Conservation (phyloP, 345 rosid species). For the Tarenaya hassleriana region DNA sequence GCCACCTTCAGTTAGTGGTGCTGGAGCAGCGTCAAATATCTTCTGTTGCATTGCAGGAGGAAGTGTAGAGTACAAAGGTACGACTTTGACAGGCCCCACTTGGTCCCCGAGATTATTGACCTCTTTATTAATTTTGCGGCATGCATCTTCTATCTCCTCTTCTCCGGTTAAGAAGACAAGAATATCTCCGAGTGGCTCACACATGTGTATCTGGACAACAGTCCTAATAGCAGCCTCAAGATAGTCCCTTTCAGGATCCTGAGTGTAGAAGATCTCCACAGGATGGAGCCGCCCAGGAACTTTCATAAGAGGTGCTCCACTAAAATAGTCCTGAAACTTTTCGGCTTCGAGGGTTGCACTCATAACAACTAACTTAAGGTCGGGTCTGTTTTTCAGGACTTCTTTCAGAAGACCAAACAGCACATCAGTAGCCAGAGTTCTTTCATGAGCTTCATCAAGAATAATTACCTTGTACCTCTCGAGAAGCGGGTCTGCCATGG, state of each 20-base stretch:
- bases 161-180: constrained; percentile 98
- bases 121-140: constrained; percentile 81
- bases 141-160: constrained; percentile 99
- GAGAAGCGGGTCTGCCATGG: constrained; percentile 95
- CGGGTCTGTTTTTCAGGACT: constrained; percentile 76
- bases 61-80: constrained; percentile 90
- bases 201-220: constrained; percentile 83
- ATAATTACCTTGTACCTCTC: constrained; percentile 94
- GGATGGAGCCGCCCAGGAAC: constrained; percentile 99
- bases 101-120: constrained; percentile 65
- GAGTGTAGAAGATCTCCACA: constrained; percentile 89
- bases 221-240: constrained; percentile 95
- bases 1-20: constrained; percentile 72
- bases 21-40: constrained; percentile 96
- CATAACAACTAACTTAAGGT: constrained; percentile 95
- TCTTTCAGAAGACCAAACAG: constrained; percentile 92
- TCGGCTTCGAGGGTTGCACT: constrained; percentile 99
- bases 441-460: constrained; percentile 98
- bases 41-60: constrained; percentile 99
- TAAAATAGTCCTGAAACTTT: constrained; percentile 91
- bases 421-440: constrained; percentile 92
- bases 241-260: constrained; percentile 97
- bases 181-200: constrained; percentile 82
- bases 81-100: constrained; percentile 87
- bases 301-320: constrained; percentile 91